Percentiles rank a stretch among this genome's conserved stretches.
Evolutionary conservation across 2,329 filamentous ascomycete species (phyloP).

Genomic region (Claviceps paspali): DNA sequence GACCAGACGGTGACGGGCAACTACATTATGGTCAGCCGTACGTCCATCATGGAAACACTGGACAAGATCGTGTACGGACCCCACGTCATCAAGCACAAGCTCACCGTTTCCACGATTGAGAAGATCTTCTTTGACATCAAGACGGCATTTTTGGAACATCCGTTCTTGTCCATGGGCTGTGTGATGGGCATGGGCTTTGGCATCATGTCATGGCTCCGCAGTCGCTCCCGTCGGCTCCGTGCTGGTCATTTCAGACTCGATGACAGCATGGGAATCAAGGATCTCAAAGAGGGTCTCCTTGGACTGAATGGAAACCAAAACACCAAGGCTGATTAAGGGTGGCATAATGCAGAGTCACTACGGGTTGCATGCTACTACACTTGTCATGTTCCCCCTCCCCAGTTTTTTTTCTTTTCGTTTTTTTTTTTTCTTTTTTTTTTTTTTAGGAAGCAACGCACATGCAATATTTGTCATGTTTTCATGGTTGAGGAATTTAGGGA

Average conservation of each 20-base stretch:
- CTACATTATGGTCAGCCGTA: slow-evolving; percentile 75
- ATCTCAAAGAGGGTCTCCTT: slow-evolving; percentile 50
- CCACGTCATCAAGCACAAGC: slow-evolving; percentile 59
- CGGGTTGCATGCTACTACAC: too few species aligned
- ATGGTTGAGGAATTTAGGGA: neutral
- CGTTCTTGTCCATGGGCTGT: slow-evolving; percentile 41
- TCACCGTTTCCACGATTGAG: slow-evolving; percentile 57
- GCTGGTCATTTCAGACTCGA: slow-evolving; percentile 48
- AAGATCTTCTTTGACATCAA: slow-evolving; percentile 56
- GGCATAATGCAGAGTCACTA: neutral
- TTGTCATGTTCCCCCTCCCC: too few species aligned
- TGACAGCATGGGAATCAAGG: slow-evolving; percentile 33
- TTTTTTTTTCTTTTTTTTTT: slow-evolving; percentile 4
- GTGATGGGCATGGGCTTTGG: slow-evolving; percentile 41
- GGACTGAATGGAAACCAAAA: slow-evolving; percentile 25
- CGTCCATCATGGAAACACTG: slow-evolving; percentile 78
- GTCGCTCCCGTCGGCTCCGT: slow-evolving; percentile 36
- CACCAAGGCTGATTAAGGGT: slow-evolving; percentile 19
- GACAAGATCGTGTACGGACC: slow-evolving; percentile 54
- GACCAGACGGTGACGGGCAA: slow-evolving; percentile 81
- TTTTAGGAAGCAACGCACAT: slow-evolving; percentile 4
- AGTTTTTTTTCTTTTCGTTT: neutral
- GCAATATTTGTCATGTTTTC: slow-evolving; percentile 2
- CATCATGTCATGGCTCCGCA: slow-evolving; percentile 36
- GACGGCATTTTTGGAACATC: slow-evolving; percentile 42